A percentile compares a stretch with the other conserved stretches of the same genome.
phyloP scores from a whole-genome alignment of 371 early-diverging fungal genomes.

The Rhizomucor miehei region DNA sequence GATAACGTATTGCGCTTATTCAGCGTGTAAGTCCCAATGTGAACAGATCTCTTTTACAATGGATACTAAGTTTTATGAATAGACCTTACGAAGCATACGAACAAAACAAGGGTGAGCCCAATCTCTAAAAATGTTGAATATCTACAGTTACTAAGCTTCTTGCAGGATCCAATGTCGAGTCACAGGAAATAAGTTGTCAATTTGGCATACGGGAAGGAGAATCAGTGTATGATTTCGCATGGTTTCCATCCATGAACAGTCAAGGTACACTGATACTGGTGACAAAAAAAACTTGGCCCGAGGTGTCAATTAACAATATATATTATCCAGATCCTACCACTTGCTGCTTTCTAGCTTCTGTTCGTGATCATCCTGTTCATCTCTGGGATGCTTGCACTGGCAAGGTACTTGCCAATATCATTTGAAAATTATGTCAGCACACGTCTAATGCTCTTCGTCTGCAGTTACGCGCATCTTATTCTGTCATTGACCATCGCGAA shows the following conservation, averaged over 20 bases:
- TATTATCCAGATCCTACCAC: constrained; percentile 58
- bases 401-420: constrained; percentile 25
- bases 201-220: constrained; percentile 56
- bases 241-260: constrained; percentile 68
- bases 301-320: too few species aligned
- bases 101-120: constrained; percentile 1
- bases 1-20: constrained; percentile 60
- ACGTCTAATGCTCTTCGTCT: too few species aligned
- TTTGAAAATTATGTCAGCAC: background rate
- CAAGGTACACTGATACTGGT: constrained; percentile 32
- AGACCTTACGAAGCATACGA: constrained; percentile 15
- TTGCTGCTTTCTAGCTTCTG: constrained; percentile 63
- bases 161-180: background rate
- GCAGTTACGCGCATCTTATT: constrained; percentile 59
- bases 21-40: constrained; percentile 35
- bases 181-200: background rate
- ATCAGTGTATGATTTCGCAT: constrained; percentile 59
- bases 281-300: too few species aligned
- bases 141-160: background rate
- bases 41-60: background rate
- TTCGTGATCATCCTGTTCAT: constrained; percentile 68
- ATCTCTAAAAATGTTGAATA: background rate
- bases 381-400: constrained; percentile 70
- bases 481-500: constrained; percentile 63
- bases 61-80: constrained; percentile 26